phyloP scores from a whole-genome alignment of 495 filamentous ascomycete species.

The Aspergillus nanangensis region DNA sequence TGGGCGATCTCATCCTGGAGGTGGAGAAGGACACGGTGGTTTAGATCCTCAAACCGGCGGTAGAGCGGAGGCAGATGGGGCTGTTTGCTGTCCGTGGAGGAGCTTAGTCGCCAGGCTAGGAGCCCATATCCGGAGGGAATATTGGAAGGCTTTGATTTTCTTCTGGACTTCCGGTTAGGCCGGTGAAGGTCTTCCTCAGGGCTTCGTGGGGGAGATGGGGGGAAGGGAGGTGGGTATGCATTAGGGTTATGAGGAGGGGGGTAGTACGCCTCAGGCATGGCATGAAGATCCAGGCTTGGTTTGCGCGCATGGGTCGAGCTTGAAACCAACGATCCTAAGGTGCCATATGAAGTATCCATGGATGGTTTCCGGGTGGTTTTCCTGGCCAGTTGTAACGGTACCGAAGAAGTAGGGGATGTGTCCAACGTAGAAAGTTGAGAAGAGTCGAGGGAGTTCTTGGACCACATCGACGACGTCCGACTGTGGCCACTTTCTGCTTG shows the following conservation, averaged over 20 bases:
- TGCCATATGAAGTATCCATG: conserved; percentile 11
- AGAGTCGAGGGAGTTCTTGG: conserved; percentile 19
- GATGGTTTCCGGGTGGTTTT: conserved; percentile 21
- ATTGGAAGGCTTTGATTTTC: conserved; percentile 20
- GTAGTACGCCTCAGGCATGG: conserved; percentile 28
- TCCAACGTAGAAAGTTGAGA: conserved; percentile 19
- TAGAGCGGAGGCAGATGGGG: conserved; percentile 63
- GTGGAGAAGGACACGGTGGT: conserved; percentile 79
- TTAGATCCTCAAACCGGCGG: conserved; percentile 77
- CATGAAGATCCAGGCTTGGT: conserved; percentile 12
- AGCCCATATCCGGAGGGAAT: conserved; percentile 61
- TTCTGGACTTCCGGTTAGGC: conserved; percentile 18
- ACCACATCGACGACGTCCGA: conserved; percentile 19
- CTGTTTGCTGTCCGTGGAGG: conserved; percentile 27
- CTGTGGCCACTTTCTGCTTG: conserved; percentile 13
- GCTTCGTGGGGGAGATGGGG: conserved; percentile 35
- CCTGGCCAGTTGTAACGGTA: conserved; percentile 22
- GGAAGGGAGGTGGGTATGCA: conserved; percentile 22
- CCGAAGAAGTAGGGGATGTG: conserved; percentile 16
- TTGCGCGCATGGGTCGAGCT: conserved; percentile 13
- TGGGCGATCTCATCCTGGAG: conserved; percentile 84
- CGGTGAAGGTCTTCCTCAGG: conserved; percentile 30
- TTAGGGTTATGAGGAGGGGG: conserved; percentile 12
- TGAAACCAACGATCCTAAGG: conserved; percentile 11
- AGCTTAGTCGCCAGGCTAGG: conserved; percentile 57